phyloP scores from a whole-genome alignment of 495 filamentous ascomycete genomes.

The Neurospora sublineolata region DNA sequence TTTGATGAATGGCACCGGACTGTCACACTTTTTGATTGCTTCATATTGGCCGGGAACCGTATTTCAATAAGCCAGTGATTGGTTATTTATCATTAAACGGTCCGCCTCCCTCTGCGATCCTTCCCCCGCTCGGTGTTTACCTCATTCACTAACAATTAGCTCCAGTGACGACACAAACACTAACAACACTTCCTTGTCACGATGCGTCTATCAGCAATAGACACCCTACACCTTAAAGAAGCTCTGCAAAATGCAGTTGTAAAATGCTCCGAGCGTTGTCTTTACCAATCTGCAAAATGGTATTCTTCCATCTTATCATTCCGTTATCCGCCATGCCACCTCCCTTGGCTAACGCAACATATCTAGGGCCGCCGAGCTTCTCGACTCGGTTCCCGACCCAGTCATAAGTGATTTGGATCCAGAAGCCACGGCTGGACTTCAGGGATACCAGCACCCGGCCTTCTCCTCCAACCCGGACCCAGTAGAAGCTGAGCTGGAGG shows the following conservation, averaged over 20 bases:
- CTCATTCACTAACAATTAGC: not conserved
- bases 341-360: not conserved
- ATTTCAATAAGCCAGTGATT: not conserved
- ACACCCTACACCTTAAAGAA: slow-evolving; percentile 39
- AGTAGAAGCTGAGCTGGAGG: slow-evolving; percentile 65
- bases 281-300: slow-evolving; percentile 98
- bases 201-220: slow-evolving; percentile 33
- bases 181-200: not conserved
- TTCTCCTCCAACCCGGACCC: slow-evolving; percentile 42
- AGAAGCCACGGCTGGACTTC: slow-evolving; percentile 21
- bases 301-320: slow-evolving; percentile 25
- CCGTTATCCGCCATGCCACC: not conserved
- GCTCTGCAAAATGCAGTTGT: slow-evolving; percentile 73
- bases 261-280: slow-evolving; percentile 86
- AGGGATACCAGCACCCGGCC: slow-evolving; percentile 31
- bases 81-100: not conserved
- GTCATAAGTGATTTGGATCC: slow-evolving; percentile 27
- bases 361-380: slow-evolving; percentile 83
- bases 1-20: not conserved
- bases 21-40: not conserved
- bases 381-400: slow-evolving; percentile 58
- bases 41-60: not conserved
- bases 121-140: not conserved
- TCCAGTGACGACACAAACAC: not conserved
- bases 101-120: not conserved